phyloP scores from a whole-genome alignment of 148 eudicot species.

The Tetragonia tetragonoides region DNA sequence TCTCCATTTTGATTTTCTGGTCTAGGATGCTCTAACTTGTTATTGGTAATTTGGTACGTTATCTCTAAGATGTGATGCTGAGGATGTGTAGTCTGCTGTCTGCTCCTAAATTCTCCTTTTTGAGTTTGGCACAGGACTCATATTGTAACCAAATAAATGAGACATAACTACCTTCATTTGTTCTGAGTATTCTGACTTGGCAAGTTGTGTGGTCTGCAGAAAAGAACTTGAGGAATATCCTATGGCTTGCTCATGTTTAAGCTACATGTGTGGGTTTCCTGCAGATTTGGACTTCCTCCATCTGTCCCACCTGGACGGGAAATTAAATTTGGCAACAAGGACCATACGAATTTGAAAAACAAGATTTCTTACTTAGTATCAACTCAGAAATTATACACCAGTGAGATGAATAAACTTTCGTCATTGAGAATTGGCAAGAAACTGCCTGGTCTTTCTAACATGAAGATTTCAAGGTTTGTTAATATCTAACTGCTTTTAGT shows the following conservation, averaged over 20 bases:
- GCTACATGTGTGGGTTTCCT: constrained; percentile 14
- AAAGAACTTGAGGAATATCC: too few species aligned
- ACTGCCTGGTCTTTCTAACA: constrained; percentile 24
- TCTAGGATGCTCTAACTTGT: too few species aligned
- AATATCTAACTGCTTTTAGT: background rate
- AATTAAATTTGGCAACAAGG: constrained; percentile 30
- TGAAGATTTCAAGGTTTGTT: constrained; percentile 29
- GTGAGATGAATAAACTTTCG: constrained; percentile 31
- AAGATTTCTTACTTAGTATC: constrained; percentile 29
- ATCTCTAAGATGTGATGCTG: too few species aligned
- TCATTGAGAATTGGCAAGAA: constrained; percentile 31
- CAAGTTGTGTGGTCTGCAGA: background rate
- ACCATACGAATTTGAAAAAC: constrained; percentile 23
- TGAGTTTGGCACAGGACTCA: constrained; percentile 9
- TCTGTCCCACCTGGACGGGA: constrained; percentile 25
- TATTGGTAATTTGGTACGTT: too few species aligned
- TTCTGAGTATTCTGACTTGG: background rate
- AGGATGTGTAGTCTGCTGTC: background rate
- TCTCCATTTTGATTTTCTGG: background rate
- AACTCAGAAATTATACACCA: constrained; percentile 22
- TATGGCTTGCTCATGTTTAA: constrained; percentile 17
- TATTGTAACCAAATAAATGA: background rate
- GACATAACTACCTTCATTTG: background rate
- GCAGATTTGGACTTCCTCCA: constrained; percentile 34
- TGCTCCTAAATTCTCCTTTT: background rate